Evolutionary conservation across 768 basidiomycete species (phyloP), one percentile per base, ranked within the genome.

Genomic region (Fibroporia radiculosa): DNA sequence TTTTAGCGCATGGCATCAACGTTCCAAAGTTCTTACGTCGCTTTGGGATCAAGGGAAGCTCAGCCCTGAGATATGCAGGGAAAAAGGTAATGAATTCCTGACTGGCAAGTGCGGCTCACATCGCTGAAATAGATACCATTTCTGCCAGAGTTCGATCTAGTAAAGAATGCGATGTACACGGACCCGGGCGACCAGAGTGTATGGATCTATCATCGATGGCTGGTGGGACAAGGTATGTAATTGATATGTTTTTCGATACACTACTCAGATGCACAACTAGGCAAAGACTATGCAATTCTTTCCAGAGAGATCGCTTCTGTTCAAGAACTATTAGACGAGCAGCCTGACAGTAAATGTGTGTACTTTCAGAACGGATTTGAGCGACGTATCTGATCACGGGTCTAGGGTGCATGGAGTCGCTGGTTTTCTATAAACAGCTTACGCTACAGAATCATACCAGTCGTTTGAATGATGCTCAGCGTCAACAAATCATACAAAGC

Each of bases 181-280:
- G 93, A 97, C 57, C 96, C 96, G 3, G 79, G 81, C 35, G 95
- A 98, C 62, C 95, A 98, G 62, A 92, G 90, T 48, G 91, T 89
- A 1, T 99, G 96, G 96, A 79, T 99, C 46, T 99, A 98, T 62
- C 96, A 98, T 57, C 79, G 93, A n/a, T 98, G 95, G 93, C 72
- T 99, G 2, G 76, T 97, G 42, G 91, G 90, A 6, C 63, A 75
- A 50, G 84, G 93, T 84, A 56, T 48, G 73, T 51, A 10, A 19
- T 19, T 8, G 13, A 19, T 19, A 40, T 25, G 16, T 10, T 40
- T 16, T 24, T 39, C 8, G 38, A 34, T n/a, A n/a, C n/a, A n/a
- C n/a, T n/a, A n/a, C n/a, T 38, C 18, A 22, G 18, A 38, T 20
- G 36, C 4, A 18, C 16, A 10, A 14, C 7, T 49, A 87, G 91